These are phyloP conservation scores for Colletotrichum sp. DNA, from an alignment of 2,329 filamentous ascomycete species.

Conservation along the genomic window DNA sequence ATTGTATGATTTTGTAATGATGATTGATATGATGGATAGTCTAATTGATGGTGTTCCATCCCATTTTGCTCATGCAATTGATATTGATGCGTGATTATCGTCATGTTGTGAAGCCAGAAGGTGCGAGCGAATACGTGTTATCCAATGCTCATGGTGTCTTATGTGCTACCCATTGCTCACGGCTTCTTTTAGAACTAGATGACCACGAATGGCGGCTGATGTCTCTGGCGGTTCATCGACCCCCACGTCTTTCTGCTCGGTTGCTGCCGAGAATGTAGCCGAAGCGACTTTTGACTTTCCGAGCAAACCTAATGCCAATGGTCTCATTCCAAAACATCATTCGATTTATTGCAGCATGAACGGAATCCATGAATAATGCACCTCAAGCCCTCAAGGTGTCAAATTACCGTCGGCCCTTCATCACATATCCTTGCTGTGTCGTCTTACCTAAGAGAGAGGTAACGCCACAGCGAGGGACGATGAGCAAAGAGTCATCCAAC, in stretches of 20 bases:
- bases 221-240: background rate
- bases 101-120: background rate
- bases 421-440: background rate
- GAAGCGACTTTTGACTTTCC: background rate
- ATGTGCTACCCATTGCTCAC: accelerated
- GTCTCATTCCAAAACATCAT: background rate
- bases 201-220: background rate
- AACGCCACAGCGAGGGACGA: background rate
- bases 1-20: conserved; percentile 3
- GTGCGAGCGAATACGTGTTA: accelerated
- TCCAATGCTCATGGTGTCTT: background rate
- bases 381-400: background rate
- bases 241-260: background rate
- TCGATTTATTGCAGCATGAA: background rate
- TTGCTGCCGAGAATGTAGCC: background rate
- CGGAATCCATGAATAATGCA: background rate
- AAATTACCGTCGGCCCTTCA: background rate
- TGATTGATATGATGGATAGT: background rate
- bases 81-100: accelerated
- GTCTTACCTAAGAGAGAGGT: background rate
- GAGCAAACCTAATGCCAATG: background rate
- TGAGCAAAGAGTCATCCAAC: background rate
- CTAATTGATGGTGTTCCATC: background rate
- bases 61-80: background rate
- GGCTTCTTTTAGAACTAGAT: accelerated